Evolutionary conservation across 1,284 basidiomycete genomes (phyloP).

Genomic region (Leccinum subrobustum): DNA sequence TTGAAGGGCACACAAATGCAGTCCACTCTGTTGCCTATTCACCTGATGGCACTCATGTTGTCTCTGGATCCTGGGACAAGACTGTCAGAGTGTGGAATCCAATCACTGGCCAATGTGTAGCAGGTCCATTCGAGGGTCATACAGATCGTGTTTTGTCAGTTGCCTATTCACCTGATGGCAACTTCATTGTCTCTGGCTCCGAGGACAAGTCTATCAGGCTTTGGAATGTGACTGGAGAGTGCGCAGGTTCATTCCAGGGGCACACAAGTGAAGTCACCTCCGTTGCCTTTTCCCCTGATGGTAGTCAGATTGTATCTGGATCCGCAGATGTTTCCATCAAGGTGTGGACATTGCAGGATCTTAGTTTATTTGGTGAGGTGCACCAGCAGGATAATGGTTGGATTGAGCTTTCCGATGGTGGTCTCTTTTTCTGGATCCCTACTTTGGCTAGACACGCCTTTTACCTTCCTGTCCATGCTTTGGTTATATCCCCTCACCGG

Average conservation of each 20-base stretch:
- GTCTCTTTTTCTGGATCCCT: slow-evolving; percentile 18
- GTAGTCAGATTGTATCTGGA: slow-evolving; percentile 13
- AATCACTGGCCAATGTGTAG: slow-evolving; percentile 18
- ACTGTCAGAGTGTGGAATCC: slow-evolving; percentile 23
- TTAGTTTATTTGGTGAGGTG: slow-evolving; percentile 5
- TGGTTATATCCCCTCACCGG: slow-evolving; percentile 10
- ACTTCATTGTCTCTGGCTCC: slow-evolving; percentile 19
- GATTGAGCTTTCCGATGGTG: slow-evolving; percentile 11
- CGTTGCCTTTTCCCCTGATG: slow-evolving; percentile 20
- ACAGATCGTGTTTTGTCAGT: slow-evolving; percentile 10
- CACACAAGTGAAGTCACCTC: slow-evolving; percentile 8
- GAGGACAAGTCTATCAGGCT: slow-evolving; percentile 18
- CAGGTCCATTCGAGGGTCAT: slow-evolving; percentile 19
- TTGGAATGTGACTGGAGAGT: slow-evolving; percentile 18
- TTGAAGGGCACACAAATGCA: not conserved
- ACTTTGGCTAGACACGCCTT: slow-evolving; percentile 20
- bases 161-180: slow-evolving; percentile 23
- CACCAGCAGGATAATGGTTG: slow-evolving; percentile 17
- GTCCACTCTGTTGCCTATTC: slow-evolving; percentile 9
- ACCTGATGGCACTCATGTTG: slow-evolving; percentile 11
- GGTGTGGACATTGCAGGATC: slow-evolving; percentile 6
- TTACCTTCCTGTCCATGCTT: slow-evolving; percentile 16
- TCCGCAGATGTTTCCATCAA: slow-evolving; percentile 19
- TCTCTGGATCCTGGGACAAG: slow-evolving; percentile 19
- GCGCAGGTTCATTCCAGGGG: slow-evolving; percentile 19